These are phyloP conservation scores for Chlamydomonas schloesseri DNA, from an alignment of 139 green algal genomes.

Conservation along the genomic window DNA sequence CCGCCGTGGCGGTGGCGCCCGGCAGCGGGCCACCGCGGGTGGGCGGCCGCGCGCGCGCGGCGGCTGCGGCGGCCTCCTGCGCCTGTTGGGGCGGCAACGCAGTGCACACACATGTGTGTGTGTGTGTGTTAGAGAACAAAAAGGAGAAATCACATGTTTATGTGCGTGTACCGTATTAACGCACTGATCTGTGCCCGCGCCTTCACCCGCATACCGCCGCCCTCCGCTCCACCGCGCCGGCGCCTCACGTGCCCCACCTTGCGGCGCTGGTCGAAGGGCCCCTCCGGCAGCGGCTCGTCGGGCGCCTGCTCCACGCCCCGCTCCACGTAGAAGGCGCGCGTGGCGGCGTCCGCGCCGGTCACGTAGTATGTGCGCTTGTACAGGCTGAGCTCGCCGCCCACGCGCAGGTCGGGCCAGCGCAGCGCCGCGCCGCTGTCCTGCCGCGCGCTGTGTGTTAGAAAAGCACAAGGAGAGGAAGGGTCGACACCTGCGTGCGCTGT, in stretches of 20 bases:
- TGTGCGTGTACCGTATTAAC: too few relatives aligned
- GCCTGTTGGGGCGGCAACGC: neutral
- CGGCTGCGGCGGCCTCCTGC: neutral
- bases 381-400: conserved; percentile 44
- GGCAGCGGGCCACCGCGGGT: neutral
- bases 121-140: too few relatives aligned
- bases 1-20: neutral
- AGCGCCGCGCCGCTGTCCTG: conserved; percentile 45
- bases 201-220: too few relatives aligned
- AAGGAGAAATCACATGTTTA: too few relatives aligned
- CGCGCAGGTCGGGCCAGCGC: conserved; percentile 45
- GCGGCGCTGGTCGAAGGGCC: conserved; percentile 48
- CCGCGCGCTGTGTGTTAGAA: conserved; percentile 44
- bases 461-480: too few relatives aligned
- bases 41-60: neutral
- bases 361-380: conserved; percentile 51
- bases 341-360: conserved; percentile 30
- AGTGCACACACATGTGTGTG: too few relatives aligned
- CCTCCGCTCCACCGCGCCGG: neutral
- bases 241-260: conserved; percentile 68
- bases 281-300: conserved; percentile 38
- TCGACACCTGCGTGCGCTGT: too few relatives aligned
- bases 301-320: conserved; percentile 20
- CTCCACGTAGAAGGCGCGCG: conserved; percentile 35
- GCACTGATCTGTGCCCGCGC: too few relatives aligned